Evolutionary conservation across 73 alveolate genomes (phyloP), one percentile per base, ranked within the genome.

Genomic region (Paramecium pentaurelia): DNA sequence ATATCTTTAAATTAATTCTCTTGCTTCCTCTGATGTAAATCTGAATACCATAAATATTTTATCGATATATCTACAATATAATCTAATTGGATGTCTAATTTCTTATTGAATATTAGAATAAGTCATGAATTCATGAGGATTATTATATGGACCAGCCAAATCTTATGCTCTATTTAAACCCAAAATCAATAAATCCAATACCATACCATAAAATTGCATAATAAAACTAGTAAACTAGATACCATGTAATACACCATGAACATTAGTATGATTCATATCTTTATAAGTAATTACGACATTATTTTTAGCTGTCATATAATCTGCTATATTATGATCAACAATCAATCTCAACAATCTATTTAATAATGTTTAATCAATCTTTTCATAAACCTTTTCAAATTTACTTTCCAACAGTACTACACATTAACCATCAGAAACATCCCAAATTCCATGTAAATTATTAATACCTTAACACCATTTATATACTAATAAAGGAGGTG

Each of bases 391-490:
- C 93, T 98, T 98, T 94, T 99, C 99, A 92, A 98, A 98, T 96
- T 93, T 98, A 49, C 99, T 95, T 88, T 99, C 99, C 38, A 99
- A 92, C 32, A 98, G 92, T 34, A 99, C 99, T 40, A 97, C 99
- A 59, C 99, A 96, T 95, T 98, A 98, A 38, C 99, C 99, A 58
- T 99, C 99, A 30, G 97, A 93, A 20, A 96, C 96, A 95, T 99
- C 99, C 99, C 99, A 99, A 45, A 98, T 97, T 86, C 98, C 99
- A 49, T 97, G 95, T 73, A 99, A 94, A 95, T 99, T 99, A 95
- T 99, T 99, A 92, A 99, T 99, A 49, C 99, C 99, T 95, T 99
- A 98, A 93, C 99, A 97, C 99, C 99, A 99, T 95, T 99, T 99
- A 94, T 99, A 99, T 49, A 99, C 99, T 77, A 99, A 96, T 58